Evolutionary conservation across 176 grass and related monocot species (phyloP).

Genomic region (Carex myosuroides): DNA sequence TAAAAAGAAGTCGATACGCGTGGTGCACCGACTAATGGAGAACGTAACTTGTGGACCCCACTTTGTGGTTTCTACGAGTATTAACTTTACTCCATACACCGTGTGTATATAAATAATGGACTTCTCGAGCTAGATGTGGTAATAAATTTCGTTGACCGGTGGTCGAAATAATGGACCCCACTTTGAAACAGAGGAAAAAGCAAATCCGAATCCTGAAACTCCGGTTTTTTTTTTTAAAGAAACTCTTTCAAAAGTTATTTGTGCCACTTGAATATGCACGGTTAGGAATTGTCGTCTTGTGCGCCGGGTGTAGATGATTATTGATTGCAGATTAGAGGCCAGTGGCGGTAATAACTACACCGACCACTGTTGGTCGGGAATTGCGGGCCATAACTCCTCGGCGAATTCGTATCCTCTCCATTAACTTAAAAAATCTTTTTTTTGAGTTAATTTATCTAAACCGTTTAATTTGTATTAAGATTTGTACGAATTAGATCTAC

Average conservation of each 20-base stretch:
- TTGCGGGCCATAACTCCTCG: too few relatives aligned
- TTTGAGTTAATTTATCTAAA: too few relatives aligned
- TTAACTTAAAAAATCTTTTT: too few relatives aligned
- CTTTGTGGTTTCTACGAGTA: too few relatives aligned
- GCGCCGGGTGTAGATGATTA: background rate
- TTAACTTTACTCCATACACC: background rate
- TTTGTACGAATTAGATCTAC: too few relatives aligned
- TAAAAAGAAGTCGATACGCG: background rate
- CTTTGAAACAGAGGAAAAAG: background rate
- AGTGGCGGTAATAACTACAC: background rate
- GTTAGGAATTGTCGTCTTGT: background rate
- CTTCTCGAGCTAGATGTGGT: background rate
- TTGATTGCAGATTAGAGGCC: background rate
- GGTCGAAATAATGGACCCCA: too few relatives aligned
- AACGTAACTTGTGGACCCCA: background rate
- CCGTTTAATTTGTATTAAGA: too few relatives aligned
- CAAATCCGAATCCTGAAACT: background rate
- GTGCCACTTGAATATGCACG: background rate
- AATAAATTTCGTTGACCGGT: conserved; percentile 7
- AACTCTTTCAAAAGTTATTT: background rate
- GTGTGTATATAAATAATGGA: background rate
- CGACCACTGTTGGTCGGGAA: too few relatives aligned
- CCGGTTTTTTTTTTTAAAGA: background rate
- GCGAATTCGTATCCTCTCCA: too few relatives aligned
- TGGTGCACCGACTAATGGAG: background rate